These are phyloP conservation scores for Teratosphaeria zuluensis DNA, from an alignment of 2,329 filamentous ascomycete genomes.

Conservation along the genomic window DNA sequence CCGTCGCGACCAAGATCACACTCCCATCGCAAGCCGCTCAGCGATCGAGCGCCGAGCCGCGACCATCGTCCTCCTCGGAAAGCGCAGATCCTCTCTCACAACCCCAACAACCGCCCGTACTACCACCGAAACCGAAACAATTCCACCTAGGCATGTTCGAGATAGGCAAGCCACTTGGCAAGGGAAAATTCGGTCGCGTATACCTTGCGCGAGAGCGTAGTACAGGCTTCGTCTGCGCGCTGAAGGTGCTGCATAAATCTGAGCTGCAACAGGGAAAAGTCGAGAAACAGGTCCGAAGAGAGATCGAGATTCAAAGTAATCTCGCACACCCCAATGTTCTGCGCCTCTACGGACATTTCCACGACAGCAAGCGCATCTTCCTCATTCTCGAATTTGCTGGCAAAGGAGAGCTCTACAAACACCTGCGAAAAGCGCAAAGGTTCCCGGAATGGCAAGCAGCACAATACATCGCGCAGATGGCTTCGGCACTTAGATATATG, in stretches of 20 bases:
- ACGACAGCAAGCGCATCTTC: conserved; percentile 80
- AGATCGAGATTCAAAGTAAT: conserved; percentile 85
- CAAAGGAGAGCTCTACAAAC: conserved; percentile 81
- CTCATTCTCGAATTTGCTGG: conserved; percentile 79
- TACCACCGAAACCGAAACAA: conserved; percentile 33
- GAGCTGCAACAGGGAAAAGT: conserved; percentile 72
- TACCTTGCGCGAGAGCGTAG: conserved; percentile 74
- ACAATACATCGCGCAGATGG: conserved; percentile 84
- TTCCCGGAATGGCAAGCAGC: conserved; percentile 82
- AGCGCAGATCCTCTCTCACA: conserved; percentile 32
- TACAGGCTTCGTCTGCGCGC: conserved; percentile 72
- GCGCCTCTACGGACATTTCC: conserved; percentile 76
- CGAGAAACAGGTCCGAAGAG: conserved; percentile 77
- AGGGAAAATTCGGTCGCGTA: conserved; percentile 79
- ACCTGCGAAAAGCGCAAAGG: conserved; percentile 64
- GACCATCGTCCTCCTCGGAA: conserved; percentile 21
- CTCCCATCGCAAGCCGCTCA: conserved; percentile 58
- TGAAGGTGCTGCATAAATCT: conserved; percentile 79
- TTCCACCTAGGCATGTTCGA: conserved; percentile 93
- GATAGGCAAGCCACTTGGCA: conserved; percentile 75
- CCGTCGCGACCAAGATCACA: conserved; percentile 53
- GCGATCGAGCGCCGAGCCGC: conserved; percentile 24
- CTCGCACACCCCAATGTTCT: conserved; percentile 78
- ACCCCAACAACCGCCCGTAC: conserved; percentile 21
- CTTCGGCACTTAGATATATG: conserved; percentile 77